These are phyloP conservation scores for Coemansia sp. DNA, from an alignment of 192 early-diverging fungal genomes.

Conservation along the genomic window DNA sequence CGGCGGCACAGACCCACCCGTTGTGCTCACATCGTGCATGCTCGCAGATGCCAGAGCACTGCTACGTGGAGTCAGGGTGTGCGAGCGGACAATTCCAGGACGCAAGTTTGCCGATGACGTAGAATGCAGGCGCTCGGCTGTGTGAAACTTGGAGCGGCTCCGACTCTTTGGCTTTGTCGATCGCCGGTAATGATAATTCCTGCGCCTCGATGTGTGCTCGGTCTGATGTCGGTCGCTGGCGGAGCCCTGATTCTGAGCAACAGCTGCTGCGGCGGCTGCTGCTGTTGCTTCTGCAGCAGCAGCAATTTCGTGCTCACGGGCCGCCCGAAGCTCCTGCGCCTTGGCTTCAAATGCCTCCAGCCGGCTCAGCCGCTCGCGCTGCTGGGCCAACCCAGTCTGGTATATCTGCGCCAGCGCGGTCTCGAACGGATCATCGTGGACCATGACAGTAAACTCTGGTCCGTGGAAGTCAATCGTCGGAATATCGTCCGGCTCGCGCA, in stretches of 20 bases:
- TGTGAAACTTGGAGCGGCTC: background rate
- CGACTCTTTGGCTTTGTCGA: background rate
- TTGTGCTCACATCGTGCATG: slow-evolving; percentile 27
- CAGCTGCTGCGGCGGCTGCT: background rate
- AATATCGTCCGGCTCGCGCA: slow-evolving; percentile 42
- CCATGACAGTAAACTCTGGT: slow-evolving; percentile 37
- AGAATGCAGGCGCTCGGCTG: slow-evolving; percentile 1
- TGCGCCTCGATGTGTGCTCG: background rate
- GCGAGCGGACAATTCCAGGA: background rate
- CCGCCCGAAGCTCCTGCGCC: slow-evolving; percentile 32
- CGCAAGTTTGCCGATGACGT: background rate
- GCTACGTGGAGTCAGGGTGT: background rate
- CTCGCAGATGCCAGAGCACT: slow-evolving; percentile 25
- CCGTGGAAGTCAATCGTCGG: slow-evolving; percentile 47
- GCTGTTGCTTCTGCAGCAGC: background rate
- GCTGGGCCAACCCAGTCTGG: slow-evolving; percentile 48
- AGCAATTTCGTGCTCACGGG: slow-evolving; percentile 24
- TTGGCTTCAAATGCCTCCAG: slow-evolving; percentile 48
- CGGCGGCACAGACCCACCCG: background rate
- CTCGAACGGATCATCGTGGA: slow-evolving; percentile 57
- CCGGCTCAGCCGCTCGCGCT: slow-evolving; percentile 50
- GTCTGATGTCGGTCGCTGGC: background rate
- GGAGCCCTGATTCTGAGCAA: background rate
- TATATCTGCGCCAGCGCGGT: slow-evolving; percentile 52
- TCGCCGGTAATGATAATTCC: slow-evolving; percentile 2